These are phyloP conservation scores for Cyberlindnera maclurae DNA, from an alignment of 805 yeast species.

Conservation along the genomic window DNA sequence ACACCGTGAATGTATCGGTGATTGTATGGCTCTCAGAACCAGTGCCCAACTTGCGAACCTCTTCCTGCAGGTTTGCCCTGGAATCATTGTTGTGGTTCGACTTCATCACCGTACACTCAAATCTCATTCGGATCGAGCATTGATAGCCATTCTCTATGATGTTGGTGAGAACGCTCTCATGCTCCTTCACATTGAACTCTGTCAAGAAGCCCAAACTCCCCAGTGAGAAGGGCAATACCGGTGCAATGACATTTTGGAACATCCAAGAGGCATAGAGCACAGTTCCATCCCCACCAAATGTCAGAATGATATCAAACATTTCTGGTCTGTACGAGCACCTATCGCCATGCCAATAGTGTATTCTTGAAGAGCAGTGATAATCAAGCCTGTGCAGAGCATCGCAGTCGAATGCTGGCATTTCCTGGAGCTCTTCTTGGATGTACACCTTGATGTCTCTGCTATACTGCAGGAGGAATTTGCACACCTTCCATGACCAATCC, in stretches of 20 bases:
- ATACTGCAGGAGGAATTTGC: conserved; percentile 17
- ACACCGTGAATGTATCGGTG: conserved; percentile 30
- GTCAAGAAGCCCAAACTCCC: conserved; percentile 61
- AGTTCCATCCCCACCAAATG: conserved; percentile 72
- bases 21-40: conserved; percentile 25
- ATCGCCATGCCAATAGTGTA: conserved; percentile 22
- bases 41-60: conserved; percentile 18
- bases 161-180: conserved; percentile 28
- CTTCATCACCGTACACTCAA: conserved; percentile 42
- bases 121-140: conserved; percentile 42
- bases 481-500: conserved; percentile 19
- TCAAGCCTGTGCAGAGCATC: conserved; percentile 4
- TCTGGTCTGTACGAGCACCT: conserved; percentile 25
- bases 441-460: conserved; percentile 14
- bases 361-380: conserved; percentile 7
- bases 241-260: conserved; percentile 55
- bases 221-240: conserved; percentile 55
- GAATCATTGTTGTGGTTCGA: conserved; percentile 12
- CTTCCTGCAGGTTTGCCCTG: conserved; percentile 18
- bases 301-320: conserved; percentile 47
- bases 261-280: conserved; percentile 57
- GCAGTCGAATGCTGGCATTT: conserved; percentile 7
- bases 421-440: conserved; percentile 16
- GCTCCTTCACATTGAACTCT: conserved; percentile 42
- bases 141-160: conserved; percentile 37